phyloP scores from a whole-genome alignment of 371 early-diverging fungal genomes.

The Mucor velutinosus region DNA sequence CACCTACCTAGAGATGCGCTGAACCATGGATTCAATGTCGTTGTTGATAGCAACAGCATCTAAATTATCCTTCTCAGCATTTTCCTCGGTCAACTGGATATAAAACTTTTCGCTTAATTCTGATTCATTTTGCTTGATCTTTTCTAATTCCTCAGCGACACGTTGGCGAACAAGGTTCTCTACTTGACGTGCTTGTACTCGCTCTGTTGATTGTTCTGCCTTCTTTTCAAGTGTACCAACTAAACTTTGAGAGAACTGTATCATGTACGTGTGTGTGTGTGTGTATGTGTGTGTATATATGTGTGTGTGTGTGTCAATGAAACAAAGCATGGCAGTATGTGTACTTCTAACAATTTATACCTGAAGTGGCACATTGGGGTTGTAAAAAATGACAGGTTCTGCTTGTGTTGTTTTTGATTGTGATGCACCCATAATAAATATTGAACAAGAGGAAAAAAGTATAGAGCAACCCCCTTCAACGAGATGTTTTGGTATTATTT shows the following conservation, averaged over 20 bases:
- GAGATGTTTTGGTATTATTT: neutral
- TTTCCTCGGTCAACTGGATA: constrained; percentile 12
- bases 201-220: constrained; percentile 22
- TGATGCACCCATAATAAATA: constrained; percentile 21
- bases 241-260: constrained; percentile 23
- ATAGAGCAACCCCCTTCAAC: neutral
- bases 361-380: constrained; percentile 32
- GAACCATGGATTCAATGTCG: constrained; percentile 20
- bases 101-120: constrained; percentile 16
- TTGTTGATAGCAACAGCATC: neutral
- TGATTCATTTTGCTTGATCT: constrained; percentile 15
- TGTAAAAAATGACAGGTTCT: constrained; percentile 29
- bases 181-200: constrained; percentile 19
- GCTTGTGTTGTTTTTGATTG: constrained; percentile 20
- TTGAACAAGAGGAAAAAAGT: neutral
- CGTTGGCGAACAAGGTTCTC: constrained; percentile 24
- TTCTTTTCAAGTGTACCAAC: constrained; percentile 25
- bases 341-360: too few relatives aligned
- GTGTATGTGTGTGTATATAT: too few relatives aligned
- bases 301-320: too few relatives aligned
- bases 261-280: too few relatives aligned
- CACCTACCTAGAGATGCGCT: constrained; percentile 16
- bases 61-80: constrained; percentile 5
- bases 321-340: neutral
- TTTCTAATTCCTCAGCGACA: constrained; percentile 28